Evolutionary conservation across 2,329 filamentous ascomycete genomes (phyloP), one percentile per base, ranked within the genome.

Genomic region (Pseudogymnoascus sp.): DNA sequence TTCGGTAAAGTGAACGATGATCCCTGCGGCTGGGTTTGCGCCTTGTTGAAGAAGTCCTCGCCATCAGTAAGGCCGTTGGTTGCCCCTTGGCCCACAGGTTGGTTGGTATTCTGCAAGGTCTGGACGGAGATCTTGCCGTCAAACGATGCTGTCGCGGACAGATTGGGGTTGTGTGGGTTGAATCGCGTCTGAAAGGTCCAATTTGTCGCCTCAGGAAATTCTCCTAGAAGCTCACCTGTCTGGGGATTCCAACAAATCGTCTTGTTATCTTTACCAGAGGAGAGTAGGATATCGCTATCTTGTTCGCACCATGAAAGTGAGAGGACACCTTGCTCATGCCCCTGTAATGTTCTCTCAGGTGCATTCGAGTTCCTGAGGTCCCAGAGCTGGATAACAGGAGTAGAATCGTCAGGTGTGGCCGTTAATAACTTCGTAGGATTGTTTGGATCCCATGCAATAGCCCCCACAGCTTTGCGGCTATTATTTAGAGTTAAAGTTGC

Each of bases 141-240:
- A 68, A 97, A 97, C 2, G 93, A 96, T 8, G 95, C 94, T 16
- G 94, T 97, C 16, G 95, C 95, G 59, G 93, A 91, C 63, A 99
- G 81, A 72, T 87, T 90, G 10, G 94, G 93, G 74, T 99, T 96
- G 68, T 90, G 87, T 31, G 94, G 94, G 74, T 96, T 92, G 83
- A 95, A 97, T 65, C 88, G 85, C 4, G 94, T 96, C 73, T 93
- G 87, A 79, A 99, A 99, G 5, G 92, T 96, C 93, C 94, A 99
- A 76, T 97, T 99, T n/a, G 93, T 97, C 61, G 96, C 92, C 70
- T 97, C 91, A 4, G 93, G 92, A 72, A 97, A 93, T 76, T 97
- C 93, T 67, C 95, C 94, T 66, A 92, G 89, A 11, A 84, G 81
- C 72, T 94, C 86, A 61, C 93, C 93, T 2, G 89, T 96, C 71